Conservation (phyloP, 2,329 filamentous ascomycete species). For the Fusarium heterosporum region DNA sequence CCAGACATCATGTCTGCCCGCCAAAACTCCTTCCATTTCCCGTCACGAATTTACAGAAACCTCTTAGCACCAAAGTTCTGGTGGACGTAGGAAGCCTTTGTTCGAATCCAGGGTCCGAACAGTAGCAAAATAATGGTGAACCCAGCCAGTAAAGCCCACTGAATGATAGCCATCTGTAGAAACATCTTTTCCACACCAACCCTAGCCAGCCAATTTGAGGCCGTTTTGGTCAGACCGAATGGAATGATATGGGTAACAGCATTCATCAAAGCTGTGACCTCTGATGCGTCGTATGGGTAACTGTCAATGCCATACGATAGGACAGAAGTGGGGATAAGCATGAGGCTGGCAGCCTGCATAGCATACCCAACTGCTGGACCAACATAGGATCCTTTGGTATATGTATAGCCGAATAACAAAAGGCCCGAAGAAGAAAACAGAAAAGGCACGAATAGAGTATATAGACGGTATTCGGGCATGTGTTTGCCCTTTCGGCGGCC, state of each 20-base stretch:
- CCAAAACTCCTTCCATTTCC: no score
- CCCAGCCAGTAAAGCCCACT: not conserved
- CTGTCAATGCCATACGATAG: not conserved
- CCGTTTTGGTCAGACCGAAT: not conserved
- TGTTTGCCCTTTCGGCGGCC: not conserved
- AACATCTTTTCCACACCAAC: slow-evolving; percentile 4
- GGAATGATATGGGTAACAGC: not conserved
- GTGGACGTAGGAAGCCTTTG: not conserved
- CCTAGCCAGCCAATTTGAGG: not conserved
- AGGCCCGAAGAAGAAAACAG: not conserved
- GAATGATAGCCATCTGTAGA: not conserved
- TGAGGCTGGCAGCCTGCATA: not conserved
- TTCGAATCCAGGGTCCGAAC: not conserved
- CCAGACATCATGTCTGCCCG: no score
- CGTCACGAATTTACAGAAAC: no score
- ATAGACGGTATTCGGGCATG: not conserved
- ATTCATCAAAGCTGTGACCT: not conserved
- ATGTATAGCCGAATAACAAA: not conserved
- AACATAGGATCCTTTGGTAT: not conserved
- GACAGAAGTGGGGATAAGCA: slow-evolving; percentile 1
- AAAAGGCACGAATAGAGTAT: not conserved
- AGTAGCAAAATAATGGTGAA: not conserved
- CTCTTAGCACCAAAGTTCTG: not conserved
- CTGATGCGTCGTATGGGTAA: not conserved
- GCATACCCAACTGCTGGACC: slow-evolving; percentile 1